Evolutionary conservation across 2,329 filamentous ascomycete genomes (phyloP).

Genomic region (Arthrobotrys sphaeroides): DNA sequence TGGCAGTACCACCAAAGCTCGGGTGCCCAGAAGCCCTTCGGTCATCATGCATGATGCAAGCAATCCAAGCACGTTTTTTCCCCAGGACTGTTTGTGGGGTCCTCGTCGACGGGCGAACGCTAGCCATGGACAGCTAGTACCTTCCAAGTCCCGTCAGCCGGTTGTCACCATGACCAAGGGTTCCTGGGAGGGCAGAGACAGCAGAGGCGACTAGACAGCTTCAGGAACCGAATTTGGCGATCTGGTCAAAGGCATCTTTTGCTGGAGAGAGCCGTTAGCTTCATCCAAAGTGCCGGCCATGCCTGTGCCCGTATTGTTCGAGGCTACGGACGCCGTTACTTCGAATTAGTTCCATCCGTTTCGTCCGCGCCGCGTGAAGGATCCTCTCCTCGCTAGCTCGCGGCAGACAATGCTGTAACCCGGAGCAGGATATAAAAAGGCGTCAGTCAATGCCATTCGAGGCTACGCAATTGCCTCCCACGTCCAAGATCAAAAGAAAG

Average conservation of each 20-base stretch:
- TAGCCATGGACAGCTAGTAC: constrained; percentile 44
- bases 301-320: neutral
- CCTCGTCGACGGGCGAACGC: neutral
- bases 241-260: constrained; percentile 14
- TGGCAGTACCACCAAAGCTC: constrained; percentile 45
- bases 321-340: neutral
- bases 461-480: constrained; percentile 33
- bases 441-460: constrained; percentile 28
- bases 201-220: constrained; percentile 32
- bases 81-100: constrained; percentile 31
- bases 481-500: constrained; percentile 25
- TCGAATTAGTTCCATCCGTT: constrained; percentile 16
- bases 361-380: constrained; percentile 27
- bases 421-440: constrained; percentile 35
- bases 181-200: constrained; percentile 35
- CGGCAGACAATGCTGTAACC: constrained; percentile 8
- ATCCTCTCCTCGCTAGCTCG: constrained; percentile 32
- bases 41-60: constrained; percentile 53
- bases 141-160: constrained; percentile 25
- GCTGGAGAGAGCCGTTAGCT: constrained; percentile 23
- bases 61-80: constrained; percentile 50
- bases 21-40: constrained; percentile 42
- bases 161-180: constrained; percentile 31
- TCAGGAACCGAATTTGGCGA: constrained; percentile 45
- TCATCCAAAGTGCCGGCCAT: constrained; percentile 16